These are phyloP conservation scores for Quercus glauca DNA, from an alignment of 306 rosid species.

Conservation along the genomic window DNA sequence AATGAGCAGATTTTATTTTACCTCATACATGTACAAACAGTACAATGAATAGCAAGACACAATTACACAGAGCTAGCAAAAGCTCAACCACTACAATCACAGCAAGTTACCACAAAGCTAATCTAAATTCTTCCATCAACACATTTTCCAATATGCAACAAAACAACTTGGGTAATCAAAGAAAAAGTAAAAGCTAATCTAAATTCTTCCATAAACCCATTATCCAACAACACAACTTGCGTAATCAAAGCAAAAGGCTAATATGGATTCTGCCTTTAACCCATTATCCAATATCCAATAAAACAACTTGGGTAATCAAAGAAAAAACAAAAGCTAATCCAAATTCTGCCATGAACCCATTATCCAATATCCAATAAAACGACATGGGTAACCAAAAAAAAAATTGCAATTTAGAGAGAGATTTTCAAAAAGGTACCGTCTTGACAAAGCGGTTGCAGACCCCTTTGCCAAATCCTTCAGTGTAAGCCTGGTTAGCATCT, in stretches of 20 bases:
- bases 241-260: not conserved
- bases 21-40: too few relatives aligned
- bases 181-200: not conserved
- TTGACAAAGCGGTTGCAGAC: conserved; percentile 65
- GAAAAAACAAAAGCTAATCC: not conserved
- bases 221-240: not conserved
- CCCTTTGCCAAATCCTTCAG: conserved; percentile 27
- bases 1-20: too few relatives aligned
- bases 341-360: conserved; percentile 10
- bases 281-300: not conserved
- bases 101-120: too few relatives aligned
- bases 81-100: too few relatives aligned
- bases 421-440: conserved; percentile 32
- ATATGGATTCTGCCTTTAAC: too few relatives aligned
- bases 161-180: not conserved
- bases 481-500: conserved; percentile 31
- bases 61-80: too few relatives aligned
- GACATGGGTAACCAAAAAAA: not conserved
- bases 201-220: conserved; percentile 8
- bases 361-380: not conserved
- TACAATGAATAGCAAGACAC: too few relatives aligned
- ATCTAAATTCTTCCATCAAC: too few relatives aligned
- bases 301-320: not conserved
- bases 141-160: too few relatives aligned
- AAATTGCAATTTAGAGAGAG: not conserved